Evolutionary conservation across 2,329 filamentous ascomycete genomes (phyloP).

Genomic region (Colletotrichum noveboracense): DNA sequence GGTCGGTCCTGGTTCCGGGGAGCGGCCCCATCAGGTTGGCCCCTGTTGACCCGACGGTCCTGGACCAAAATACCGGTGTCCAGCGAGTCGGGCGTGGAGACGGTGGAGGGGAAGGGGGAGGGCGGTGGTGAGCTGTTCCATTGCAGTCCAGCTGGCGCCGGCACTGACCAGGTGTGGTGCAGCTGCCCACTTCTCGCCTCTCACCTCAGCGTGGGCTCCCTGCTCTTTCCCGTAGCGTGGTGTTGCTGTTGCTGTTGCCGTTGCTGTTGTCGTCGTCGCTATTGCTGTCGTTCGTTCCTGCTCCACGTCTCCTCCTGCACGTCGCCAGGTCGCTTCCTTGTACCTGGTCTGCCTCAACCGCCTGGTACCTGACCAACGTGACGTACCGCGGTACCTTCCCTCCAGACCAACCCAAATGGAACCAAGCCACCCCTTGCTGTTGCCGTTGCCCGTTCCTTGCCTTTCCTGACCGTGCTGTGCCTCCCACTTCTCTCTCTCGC

Average conservation of each 20-base stretch:
- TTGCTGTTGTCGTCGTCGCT: neutral
- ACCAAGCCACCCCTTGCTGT: slow-evolving; percentile 2
- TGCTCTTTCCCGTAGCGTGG: neutral
- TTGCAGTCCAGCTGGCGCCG: neutral
- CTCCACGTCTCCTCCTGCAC: neutral
- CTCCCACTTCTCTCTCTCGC: neutral
- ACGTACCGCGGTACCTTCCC: neutral
- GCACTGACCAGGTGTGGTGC: neutral
- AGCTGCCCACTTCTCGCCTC: neutral
- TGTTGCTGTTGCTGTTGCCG: neutral
- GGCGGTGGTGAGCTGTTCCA: neutral
- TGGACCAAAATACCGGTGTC: neutral
- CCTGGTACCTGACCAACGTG: neutral
- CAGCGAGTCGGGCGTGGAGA: neutral
- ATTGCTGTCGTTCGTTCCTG: neutral
- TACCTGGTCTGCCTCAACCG: neutral
- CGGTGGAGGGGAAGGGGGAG: neutral
- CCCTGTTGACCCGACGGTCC: neutral
- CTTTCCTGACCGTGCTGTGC: slow-evolving; percentile 3
- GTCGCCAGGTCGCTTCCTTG: neutral
- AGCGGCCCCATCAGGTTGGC: neutral
- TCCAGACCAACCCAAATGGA: neutral
- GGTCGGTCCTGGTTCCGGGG: slow-evolving; percentile 10
- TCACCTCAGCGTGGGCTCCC: neutral
- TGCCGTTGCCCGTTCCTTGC: neutral